A percentile compares a stretch with the other conserved stretches of the same genome.
phyloP scores from a whole-genome alignment of 306 rosid species.

The Glycine latifolia region DNA sequence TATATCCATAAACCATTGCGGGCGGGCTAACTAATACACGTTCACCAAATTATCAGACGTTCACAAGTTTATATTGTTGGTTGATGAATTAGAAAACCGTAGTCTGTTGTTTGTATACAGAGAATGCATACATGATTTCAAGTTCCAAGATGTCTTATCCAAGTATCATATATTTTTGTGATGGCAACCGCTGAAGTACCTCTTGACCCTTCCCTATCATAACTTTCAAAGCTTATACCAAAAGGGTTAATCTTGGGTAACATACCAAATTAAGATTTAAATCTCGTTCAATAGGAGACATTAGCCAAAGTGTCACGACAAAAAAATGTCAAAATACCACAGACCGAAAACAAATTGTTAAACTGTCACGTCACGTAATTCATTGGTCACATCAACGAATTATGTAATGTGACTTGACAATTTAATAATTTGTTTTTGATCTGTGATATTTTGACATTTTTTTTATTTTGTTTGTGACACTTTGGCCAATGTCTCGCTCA shows the following conservation, averaged over 20 bases:
- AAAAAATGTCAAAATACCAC: too few relatives aligned
- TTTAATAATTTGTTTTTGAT: too few relatives aligned
- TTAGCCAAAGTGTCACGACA: too few relatives aligned
- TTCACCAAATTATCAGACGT: constrained; percentile 4
- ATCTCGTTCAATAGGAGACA: neutral
- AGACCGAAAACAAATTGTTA: too few relatives aligned
- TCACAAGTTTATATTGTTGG: constrained; percentile 37
- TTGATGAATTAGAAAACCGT: constrained; percentile 20
- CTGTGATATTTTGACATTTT: too few relatives aligned
- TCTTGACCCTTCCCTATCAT: constrained; percentile 34
- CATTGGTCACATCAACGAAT: too few relatives aligned
- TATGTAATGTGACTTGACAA: too few relatives aligned
- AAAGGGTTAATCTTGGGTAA: neutral
- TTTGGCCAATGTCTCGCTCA: too few relatives aligned
- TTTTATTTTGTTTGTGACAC: too few relatives aligned
- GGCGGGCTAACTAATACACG: constrained; percentile 1
- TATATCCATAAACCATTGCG: constrained; percentile 32
- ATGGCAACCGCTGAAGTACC: constrained; percentile 23
- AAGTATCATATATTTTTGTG: constrained; percentile 24
- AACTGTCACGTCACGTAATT: too few relatives aligned
- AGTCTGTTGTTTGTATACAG: constrained; percentile 5
- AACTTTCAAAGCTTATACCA: constrained; percentile 34
- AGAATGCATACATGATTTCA: constrained; percentile 39
- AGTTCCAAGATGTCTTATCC: constrained; percentile 47
- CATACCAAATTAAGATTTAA: neutral